Percentiles rank a stretch among this genome's conserved stretches.
phyloP scores from a whole-genome alignment of 2,329 filamentous ascomycete genomes.

The Botrytis fragariae region DNA sequence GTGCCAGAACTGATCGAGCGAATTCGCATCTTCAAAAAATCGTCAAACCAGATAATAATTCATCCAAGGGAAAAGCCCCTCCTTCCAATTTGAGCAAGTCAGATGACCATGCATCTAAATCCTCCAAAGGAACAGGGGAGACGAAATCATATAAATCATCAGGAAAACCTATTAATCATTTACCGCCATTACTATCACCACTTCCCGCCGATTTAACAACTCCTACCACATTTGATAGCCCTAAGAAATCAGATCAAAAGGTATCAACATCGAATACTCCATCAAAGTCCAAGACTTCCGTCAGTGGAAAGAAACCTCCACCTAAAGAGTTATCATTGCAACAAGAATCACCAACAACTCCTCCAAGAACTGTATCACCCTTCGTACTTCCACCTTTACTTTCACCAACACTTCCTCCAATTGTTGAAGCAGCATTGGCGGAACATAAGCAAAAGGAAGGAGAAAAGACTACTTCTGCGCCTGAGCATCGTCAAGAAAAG shows the following conservation, averaged over 20 bases:
- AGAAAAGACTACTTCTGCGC: conserved; percentile 12
- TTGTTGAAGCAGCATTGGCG: conserved; percentile 35
- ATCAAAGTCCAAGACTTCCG: conserved; percentile 24
- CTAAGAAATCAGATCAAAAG: conserved; percentile 17
- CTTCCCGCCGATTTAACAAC: conserved; percentile 18
- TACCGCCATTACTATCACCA: conserved; percentile 22
- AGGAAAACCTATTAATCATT: conserved; percentile 16
- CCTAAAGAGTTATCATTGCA: conserved; percentile 7
- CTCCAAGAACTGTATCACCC: conserved; percentile 11
- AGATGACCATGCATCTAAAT: conserved; percentile 24
- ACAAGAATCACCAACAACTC: conserved; percentile 22
- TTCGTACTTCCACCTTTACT: conserved; percentile 35
- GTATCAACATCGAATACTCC: conserved; percentile 25
- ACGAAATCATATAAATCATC: conserved; percentile 1
- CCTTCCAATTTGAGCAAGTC: conserved; percentile 24
- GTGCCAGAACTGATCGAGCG: conserved; percentile 31
- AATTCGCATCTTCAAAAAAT: conserved; percentile 22
- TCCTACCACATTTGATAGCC: conserved; percentile 12
- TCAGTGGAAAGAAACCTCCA: conserved; percentile 12
- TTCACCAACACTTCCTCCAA: conserved; percentile 36
- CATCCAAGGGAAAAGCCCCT: conserved; percentile 25
- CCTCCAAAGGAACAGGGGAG: conserved; percentile 22
- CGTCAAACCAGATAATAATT: conserved; percentile 25
- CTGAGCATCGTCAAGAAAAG: conserved; percentile 15
- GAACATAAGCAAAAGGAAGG: conserved; percentile 22